Base-by-base conservation (phyloP, 1,139 yeast species). In the Starmera stellimalicola region DNA sequence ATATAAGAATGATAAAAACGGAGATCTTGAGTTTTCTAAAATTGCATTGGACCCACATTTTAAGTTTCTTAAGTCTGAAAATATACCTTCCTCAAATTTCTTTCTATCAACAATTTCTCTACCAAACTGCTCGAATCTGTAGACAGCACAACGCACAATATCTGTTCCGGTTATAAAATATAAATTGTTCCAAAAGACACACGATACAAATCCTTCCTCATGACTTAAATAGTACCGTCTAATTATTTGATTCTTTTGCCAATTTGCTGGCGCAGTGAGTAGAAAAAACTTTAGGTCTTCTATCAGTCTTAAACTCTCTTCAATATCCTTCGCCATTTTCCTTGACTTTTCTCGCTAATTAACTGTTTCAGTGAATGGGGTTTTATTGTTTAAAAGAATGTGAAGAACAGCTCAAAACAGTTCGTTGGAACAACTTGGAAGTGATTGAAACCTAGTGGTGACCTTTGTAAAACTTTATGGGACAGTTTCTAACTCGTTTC, bases 81-180 rank as follows among this genome's bases (percentile, higher is more conserved):
- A 91, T 33, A 91, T 77, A 26, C 97, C 97, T 60, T 91, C 98
- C 62, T 91, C 98, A 54, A 91, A 91, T 61, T 91, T 91, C 59
- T 91, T 88, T 44, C 94, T 67, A 55, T 91, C 95, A 26, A 74
- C 58, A 31, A 91, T 78, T 43, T 73, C 73, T 37, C 97, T 65
- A 3, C 98, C 98, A 61, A 91, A 84, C 47, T 87, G 91, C 48
- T 80, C 80, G 62, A 91, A 83, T 45, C 93, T 76, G 57, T 83
- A 91, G 18, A 88, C 82, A 34, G 93, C 75, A 54, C 95, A 83
- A 38, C 95, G 73, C 28, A 91, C 95, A 38, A 91, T 88, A 62
- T 91, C 98, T 0, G 97, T 91, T 6, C 98, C 98, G 1, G 97
- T 88, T 33, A 91, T 73, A 57, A 83, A 87, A 54, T 82, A 91